These are phyloP conservation scores for Suillus americanus DNA, from an alignment of 768 basidiomycete genomes.

Conservation along the genomic window DNA sequence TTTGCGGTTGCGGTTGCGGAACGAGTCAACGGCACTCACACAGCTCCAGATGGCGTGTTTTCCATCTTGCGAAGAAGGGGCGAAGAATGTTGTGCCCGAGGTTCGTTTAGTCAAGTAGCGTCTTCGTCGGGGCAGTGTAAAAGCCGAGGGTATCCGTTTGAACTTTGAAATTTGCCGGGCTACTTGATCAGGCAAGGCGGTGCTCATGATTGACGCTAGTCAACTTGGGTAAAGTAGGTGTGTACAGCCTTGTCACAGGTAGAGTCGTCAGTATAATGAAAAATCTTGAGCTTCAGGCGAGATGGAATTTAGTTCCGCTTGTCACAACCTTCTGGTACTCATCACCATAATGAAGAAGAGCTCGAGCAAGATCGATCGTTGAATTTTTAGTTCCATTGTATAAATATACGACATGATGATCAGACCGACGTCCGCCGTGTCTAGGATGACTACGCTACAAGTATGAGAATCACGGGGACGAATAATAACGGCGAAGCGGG, in stretches of 20 bases:
- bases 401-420: constrained; percentile 27
- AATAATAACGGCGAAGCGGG: constrained; percentile 7
- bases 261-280: not conserved
- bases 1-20: not conserved
- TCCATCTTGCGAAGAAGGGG: not conserved
- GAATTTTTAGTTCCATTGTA: constrained; percentile 20
- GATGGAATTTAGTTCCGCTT: not conserved
- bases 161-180: not conserved
- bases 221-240: not conserved
- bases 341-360: not conserved
- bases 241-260: not conserved
- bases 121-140: constrained; percentile 5
- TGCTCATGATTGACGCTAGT: not conserved
- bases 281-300: not conserved
- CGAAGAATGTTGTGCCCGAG: too few relatives aligned
- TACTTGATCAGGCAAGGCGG: not conserved
- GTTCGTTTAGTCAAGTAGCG: not conserved
- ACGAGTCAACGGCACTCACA: not conserved
- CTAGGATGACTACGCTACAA: constrained; percentile 33
- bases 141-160: not conserved
- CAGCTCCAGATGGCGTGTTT: constrained; percentile 1
- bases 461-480: constrained; percentile 16
- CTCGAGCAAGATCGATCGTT: not conserved
- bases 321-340: not conserved
- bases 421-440: constrained; percentile 24